Base-by-base conservation (phyloP, 2,329 filamentous ascomycete genomes). In the Microdochium bolleyi region DNA sequence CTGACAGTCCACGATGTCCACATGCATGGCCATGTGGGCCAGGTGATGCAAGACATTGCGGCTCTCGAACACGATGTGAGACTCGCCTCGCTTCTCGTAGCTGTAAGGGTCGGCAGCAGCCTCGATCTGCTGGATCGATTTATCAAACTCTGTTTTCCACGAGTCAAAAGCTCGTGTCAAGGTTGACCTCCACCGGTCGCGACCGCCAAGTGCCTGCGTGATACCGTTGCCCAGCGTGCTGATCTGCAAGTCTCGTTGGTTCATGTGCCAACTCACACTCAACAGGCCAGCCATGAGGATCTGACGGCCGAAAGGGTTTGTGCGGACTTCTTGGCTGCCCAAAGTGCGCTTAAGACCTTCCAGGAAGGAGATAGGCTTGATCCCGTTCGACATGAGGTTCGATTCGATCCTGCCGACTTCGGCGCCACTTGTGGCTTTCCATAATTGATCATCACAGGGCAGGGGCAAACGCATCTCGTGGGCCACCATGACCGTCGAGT, bases 261-360 rank as follows among this genome's bases (percentile, higher is more conserved):
- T 94, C 88, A 97, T 92, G 67, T 97, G 92, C 89, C 91, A 97
- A 64, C 88, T 94, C 27, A 97, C 90, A 59, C 90, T 96, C 24
- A 97, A 75, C 25, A 99, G 73, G 0, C 94, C 94, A 1, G 92
- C 88, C 91, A 97, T 97, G 51, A 99, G 77, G 48, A 96, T 90
- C 2, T 88, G 94, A 38, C 94, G 84, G 1, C 92, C 94, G 64
- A 97, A 99, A 0, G 90, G 87, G 66, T 96, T 96, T 2, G 94
- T 97, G 51, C 86, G 83, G 3, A 97, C 92, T 53, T 83, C 84
- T 56, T 92, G 83, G n/a, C 85, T 85, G 59, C 89, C 92, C 19
- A 99, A 75, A 0, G 91, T 96, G 58, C 86, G 83, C 71, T 96
- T 96, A 21, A 97, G 77, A 1, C 89, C 92, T 59, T 97, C 92